phyloP scores from a whole-genome alignment of 176 grass and related monocot species.

The Lolium rigidum region DNA sequence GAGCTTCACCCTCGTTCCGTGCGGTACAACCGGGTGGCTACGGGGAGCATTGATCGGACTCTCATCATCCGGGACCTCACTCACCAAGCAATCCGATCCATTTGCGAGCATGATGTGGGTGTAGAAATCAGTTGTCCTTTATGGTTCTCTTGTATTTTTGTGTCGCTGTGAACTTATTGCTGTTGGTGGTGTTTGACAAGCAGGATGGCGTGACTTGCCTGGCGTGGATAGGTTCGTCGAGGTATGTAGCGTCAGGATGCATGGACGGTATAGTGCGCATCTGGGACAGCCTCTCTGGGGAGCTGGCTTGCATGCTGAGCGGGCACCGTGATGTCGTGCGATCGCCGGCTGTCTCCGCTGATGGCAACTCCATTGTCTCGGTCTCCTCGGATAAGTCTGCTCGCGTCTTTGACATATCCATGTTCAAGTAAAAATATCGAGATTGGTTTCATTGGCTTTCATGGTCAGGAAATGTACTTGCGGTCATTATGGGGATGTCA shows the following conservation, averaged over 20 bases:
- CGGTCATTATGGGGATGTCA: not conserved
- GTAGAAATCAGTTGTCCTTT: not conserved
- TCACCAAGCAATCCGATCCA: conserved; percentile 53
- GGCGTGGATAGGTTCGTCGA: conserved; percentile 53
- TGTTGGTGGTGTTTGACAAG: conserved; percentile 23
- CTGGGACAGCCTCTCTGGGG: conserved; percentile 86
- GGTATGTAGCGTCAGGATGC: conserved; percentile 76
- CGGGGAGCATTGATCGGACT: not conserved
- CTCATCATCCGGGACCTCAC: conserved; percentile 11
- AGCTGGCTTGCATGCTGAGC: conserved; percentile 48
- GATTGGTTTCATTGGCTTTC: not conserved
- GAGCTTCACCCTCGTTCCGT: not conserved
- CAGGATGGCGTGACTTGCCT: conserved; percentile 69
- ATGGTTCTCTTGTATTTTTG: not conserved
- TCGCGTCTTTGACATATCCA: conserved; percentile 57
- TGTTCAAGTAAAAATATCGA: conserved; percentile 41
- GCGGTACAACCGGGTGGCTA: conserved; percentile 9
- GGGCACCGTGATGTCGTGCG: conserved; percentile 70
- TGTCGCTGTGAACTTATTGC: not conserved
- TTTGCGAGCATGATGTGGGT: conserved; percentile 73
- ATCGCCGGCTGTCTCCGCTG: conserved; percentile 54
- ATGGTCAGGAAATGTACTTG: conserved; percentile 6
- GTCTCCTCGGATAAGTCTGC: conserved; percentile 68
- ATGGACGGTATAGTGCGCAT: conserved; percentile 75
- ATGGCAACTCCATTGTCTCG: conserved; percentile 59